Percentiles rank a stretch among this genome's conserved stretches.
Evolutionary conservation across 805 yeast genomes (phyloP).

Genomic region (Wickerhamiella brachini): DNA sequence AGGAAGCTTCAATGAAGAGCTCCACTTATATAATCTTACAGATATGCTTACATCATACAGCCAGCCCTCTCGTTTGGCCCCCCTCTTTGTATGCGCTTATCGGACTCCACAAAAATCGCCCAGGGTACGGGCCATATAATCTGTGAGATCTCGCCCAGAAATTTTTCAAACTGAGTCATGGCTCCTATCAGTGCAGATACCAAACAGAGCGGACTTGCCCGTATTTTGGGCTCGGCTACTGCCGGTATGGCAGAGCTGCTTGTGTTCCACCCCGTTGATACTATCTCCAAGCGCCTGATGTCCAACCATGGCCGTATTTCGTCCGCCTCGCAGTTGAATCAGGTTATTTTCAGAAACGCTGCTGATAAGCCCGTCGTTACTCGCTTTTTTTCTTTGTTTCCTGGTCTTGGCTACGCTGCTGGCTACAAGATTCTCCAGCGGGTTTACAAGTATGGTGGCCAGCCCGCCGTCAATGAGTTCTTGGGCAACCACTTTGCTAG

Average conservation of each 20-base stretch:
- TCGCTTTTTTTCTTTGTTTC: conserved; percentile 75
- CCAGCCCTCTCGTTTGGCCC: too few species aligned
- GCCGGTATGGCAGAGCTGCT: conserved; percentile 96
- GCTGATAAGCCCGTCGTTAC: conserved; percentile 57
- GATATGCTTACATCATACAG: too few species aligned
- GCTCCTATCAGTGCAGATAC: conserved; percentile 32
- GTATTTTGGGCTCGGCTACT: conserved; percentile 93
- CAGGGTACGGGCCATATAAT: background rate
- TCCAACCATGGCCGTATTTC: conserved; percentile 69
- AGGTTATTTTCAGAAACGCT: conserved; percentile 73
- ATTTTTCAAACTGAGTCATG: conserved; percentile 7
- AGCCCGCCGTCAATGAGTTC: conserved; percentile 94
- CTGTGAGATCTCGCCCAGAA: background rate
- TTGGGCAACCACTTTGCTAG: conserved; percentile 59
- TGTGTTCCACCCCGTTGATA: conserved; percentile 95
- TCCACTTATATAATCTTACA: too few species aligned
- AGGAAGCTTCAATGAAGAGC: too few species aligned
- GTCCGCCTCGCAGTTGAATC: conserved; percentile 52
- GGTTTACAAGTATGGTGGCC: conserved; percentile 98
- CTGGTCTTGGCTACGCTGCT: conserved; percentile 98
- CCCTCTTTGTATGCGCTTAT: too few species aligned
- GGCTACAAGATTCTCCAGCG: conserved; percentile 91
- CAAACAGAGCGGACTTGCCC: conserved; percentile 78
- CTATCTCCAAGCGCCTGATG: conserved; percentile 92
- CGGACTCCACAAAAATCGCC: background rate